Evolutionary conservation across 1,284 basidiomycete genomes (phyloP), one percentile per base, ranked within the genome.

Genomic region (Neolentinus lepideus): DNA sequence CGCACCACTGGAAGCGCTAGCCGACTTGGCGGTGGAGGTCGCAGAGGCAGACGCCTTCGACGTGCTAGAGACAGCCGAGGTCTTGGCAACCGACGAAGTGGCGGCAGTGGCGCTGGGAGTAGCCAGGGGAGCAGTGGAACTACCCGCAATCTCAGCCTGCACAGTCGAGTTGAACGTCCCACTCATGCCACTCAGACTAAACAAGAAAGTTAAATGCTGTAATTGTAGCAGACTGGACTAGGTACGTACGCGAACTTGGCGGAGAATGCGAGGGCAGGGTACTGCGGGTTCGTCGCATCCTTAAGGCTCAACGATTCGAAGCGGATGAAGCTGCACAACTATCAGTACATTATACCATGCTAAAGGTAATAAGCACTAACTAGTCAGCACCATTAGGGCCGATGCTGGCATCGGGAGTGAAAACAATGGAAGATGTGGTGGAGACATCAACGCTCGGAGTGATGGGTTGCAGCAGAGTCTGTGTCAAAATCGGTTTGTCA

Each of bases 211-310:
- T 21, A 21, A 52, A 33, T 36, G 36, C 22, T 25, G 33, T 45
- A 22, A 21, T 19, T 31, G 48, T n/a, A 43, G 31, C 8, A 52
- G 47, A 50, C 26, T n/a, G 19, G 38, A 16, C 16, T 43, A n/a
- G 16, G 38, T 31, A 68, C 81, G 58, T 66, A 86, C 82, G 70
- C 69, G 75, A 92, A 94, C 63, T 83, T 83, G 57, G 91, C 79
- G n/a, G 90, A 92, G 77, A 92, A 94, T 1, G 89, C 83, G 60
- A 86, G 74, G 55, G 80, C 81, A 2, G 76, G 79, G 69, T 74
- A 85, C 52, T 79, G 72, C 16, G 84, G 69, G 57, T 76, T 68
- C 1, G 64, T 63, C 26, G 80, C 53, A 67, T 86, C 79, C 67
- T 76, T 84, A 53, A 79, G 62, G 57, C 33, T 64, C 43, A 76